These are phyloP conservation scores for Neonectria punicea DNA, from an alignment of 2,329 filamentous ascomycete genomes.

Conservation along the genomic window DNA sequence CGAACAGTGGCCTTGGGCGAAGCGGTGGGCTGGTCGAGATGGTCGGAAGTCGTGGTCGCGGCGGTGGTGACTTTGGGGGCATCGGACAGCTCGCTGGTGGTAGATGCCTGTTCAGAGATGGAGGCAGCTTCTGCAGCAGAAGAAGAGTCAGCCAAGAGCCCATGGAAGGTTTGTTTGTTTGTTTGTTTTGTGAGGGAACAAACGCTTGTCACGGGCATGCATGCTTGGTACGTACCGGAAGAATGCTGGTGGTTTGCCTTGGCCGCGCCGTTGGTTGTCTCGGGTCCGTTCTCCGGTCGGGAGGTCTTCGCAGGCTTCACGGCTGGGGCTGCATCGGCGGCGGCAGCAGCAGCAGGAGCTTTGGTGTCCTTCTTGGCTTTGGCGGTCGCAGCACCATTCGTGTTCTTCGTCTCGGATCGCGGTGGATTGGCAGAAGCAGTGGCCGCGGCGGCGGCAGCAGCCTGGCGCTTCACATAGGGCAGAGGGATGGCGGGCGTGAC, in stretches of 20 bases:
- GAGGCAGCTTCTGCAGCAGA: slow-evolving; percentile 25
- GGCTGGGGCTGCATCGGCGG: slow-evolving; percentile 23
- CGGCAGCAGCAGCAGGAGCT: slow-evolving; percentile 15
- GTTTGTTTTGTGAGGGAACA: neutral
- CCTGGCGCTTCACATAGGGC: slow-evolving; percentile 52
- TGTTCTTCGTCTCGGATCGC: slow-evolving; percentile 33
- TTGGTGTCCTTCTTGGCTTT: slow-evolving; percentile 21
- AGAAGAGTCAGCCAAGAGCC: slow-evolving; percentile 27
- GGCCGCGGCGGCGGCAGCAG: slow-evolving; percentile 43
- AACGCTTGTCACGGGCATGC: slow-evolving; percentile 9
- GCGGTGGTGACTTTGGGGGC: slow-evolving; percentile 28
- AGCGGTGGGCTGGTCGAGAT: slow-evolving; percentile 39
- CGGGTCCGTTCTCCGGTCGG: slow-evolving; percentile 26
- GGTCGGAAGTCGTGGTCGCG: slow-evolving; percentile 30
- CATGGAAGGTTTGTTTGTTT: neutral
- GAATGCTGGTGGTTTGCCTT: slow-evolving; percentile 27
- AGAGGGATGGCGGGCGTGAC: slow-evolving; percentile 53
- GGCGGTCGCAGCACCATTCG: slow-evolving; percentile 29
- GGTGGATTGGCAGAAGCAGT: slow-evolving; percentile 25
- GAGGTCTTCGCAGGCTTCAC: slow-evolving; percentile 24
- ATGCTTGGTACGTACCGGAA: slow-evolving; percentile 36
- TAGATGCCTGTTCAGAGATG: slow-evolving; percentile 31
- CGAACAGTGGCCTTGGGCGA: slow-evolving; percentile 24
- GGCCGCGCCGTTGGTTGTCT: slow-evolving; percentile 23
- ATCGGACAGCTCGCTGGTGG: slow-evolving; percentile 28